Evolutionary conservation across 2,329 filamentous ascomycete genomes (phyloP).

Genomic region (Sporothrix dimorphospora): DNA sequence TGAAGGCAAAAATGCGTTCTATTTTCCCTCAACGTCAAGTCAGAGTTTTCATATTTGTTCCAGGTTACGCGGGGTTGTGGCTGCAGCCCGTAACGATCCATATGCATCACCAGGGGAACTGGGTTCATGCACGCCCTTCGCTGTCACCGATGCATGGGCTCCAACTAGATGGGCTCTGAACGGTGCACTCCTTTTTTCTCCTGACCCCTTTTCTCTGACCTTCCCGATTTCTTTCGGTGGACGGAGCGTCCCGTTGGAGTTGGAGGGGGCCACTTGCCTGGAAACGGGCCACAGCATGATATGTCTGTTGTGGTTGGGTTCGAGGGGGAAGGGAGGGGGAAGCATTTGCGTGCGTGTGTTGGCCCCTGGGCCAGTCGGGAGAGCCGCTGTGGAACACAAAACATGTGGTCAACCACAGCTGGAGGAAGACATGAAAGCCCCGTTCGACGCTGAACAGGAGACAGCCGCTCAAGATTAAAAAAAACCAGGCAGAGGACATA

Average conservation of each 20-base stretch:
- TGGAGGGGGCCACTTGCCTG: not conserved
- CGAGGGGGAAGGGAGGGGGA: too few relatives aligned
- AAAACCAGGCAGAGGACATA: not conserved
- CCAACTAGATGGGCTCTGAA: too few relatives aligned
- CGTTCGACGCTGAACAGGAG: not conserved
- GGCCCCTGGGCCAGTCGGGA: not conserved
- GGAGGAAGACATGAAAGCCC: not conserved
- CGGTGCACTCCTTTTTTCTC: not conserved
- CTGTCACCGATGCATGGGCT: slow-evolving; percentile 18
- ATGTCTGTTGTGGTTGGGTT: not conserved
- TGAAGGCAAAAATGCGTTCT: not conserved
- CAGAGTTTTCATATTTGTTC: slow-evolving; percentile 13
- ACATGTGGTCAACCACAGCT: slow-evolving; percentile 1
- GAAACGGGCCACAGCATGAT: not conserved
- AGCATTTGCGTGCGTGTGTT: not conserved
- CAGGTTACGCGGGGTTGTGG: not conserved
- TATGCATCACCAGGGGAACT: not conserved
- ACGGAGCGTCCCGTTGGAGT: slow-evolving; percentile 7
- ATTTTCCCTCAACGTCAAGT: not conserved
- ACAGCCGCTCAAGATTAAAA: too few relatives aligned
- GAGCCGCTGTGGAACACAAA: slow-evolving; percentile 14
- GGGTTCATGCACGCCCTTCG: slow-evolving; percentile 9
- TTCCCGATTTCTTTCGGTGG: not conserved
- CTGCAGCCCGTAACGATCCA: not conserved
- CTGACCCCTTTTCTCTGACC: not conserved